Conservation (phyloP, 495 filamentous ascomycete genomes). For the Talaromyces liani region DNA sequence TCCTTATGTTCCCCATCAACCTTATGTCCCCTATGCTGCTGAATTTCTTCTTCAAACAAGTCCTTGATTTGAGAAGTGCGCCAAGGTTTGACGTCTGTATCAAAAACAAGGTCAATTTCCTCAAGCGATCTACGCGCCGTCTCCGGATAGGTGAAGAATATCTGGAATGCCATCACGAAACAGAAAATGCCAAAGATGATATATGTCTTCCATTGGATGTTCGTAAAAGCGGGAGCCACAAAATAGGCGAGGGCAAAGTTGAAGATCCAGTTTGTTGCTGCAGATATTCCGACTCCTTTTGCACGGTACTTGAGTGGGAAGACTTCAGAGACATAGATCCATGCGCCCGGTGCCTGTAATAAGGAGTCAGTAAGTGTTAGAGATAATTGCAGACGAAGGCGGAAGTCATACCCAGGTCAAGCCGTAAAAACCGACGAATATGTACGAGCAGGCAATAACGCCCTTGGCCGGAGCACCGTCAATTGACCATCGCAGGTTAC, state of each 20-base stretch:
- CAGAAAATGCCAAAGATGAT: conserved; percentile 72
- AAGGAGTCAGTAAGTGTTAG: not conserved
- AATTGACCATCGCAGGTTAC: conserved; percentile 58
- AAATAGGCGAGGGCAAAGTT: conserved; percentile 69
- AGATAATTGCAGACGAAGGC: not conserved
- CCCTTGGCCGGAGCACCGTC: conserved; percentile 55
- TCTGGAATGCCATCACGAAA: conserved; percentile 51
- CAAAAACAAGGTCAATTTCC: conserved; percentile 49
- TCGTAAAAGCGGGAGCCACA: conserved; percentile 61
- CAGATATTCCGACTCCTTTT: conserved; percentile 58
- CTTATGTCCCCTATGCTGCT: conserved; percentile 13
- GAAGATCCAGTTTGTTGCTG: conserved; percentile 69
- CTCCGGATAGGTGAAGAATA: conserved; percentile 66
- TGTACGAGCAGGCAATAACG: conserved; percentile 70
- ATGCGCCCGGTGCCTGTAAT: conserved; percentile 54
- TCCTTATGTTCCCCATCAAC: not conserved
- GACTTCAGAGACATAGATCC: conserved; percentile 72
- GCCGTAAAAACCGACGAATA: conserved; percentile 71
- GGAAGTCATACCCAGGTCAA: conserved; percentile 37
- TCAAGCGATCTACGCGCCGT: conserved; percentile 64
- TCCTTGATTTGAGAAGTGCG: conserved; percentile 13
- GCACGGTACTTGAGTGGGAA: conserved; percentile 69
- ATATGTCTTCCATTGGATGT: conserved; percentile 66
- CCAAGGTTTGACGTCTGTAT: conserved; percentile 24
- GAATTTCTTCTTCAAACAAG: conserved; percentile 21